Percentiles rank a stretch among this genome's conserved stretches.
Evolutionary conservation across 345 rosid species (phyloP).

Genomic region (Psidium friedrichsthalianum): DNA sequence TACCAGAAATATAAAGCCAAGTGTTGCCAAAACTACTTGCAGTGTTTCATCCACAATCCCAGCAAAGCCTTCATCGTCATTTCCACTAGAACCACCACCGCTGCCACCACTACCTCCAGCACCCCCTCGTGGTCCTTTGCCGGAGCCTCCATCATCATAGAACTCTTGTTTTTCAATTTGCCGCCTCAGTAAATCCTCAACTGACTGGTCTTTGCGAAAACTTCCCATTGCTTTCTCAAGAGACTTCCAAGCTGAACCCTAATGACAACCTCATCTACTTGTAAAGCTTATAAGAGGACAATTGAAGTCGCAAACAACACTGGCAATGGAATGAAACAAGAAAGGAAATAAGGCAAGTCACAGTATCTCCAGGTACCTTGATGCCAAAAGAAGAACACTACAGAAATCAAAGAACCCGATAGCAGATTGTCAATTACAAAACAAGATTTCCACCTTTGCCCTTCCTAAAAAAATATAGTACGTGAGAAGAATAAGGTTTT

Average conservation of each 20-base stretch:
- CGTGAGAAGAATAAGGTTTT: background rate
- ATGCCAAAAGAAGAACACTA: background rate
- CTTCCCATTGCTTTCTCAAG: conserved; percentile 44
- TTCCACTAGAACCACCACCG: conserved; percentile 21
- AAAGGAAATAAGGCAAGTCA: background rate
- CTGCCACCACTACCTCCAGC: conserved; percentile 33
- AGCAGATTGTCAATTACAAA: background rate
- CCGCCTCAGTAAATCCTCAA: conserved; percentile 54
- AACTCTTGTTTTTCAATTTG: conserved; percentile 52
- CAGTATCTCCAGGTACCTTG: background rate
- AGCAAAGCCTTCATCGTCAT: conserved; percentile 38
- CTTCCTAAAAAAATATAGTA: background rate
- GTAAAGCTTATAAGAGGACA: background rate
- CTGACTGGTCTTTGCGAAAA: conserved; percentile 20
- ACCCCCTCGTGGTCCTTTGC: conserved; percentile 31
- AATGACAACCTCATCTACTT: background rate
- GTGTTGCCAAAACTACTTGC: conserved; percentile 59
- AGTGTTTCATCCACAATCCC: conserved; percentile 43
- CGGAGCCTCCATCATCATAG: conserved; percentile 29
- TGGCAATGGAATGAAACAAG: background rate
- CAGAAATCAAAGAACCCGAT: background rate
- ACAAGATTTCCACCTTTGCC: background rate
- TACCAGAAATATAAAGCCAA: conserved; percentile 61
- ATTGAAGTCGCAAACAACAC: background rate
- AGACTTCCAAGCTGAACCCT: conserved; percentile 61